phyloP scores from a whole-genome alignment of 2,329 filamentous ascomycete species.

The Scedosporium apiospermum region DNA sequence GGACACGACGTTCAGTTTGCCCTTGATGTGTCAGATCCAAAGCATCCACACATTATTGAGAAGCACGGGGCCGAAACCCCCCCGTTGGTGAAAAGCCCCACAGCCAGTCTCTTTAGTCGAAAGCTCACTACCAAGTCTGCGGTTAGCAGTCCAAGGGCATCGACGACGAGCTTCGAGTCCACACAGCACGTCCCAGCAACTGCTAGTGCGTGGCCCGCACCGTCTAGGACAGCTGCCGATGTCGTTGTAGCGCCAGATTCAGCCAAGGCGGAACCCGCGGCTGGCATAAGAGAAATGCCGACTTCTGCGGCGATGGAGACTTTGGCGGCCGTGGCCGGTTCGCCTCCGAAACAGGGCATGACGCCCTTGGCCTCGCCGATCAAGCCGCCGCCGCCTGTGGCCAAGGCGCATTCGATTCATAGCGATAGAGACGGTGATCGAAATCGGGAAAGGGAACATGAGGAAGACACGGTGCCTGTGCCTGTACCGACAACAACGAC shows the following conservation, averaged over 20 bases:
- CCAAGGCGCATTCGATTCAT: not conserved
- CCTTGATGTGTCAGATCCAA: slow-evolving; percentile 4
- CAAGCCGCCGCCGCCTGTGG: not conserved
- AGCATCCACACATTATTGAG: slow-evolving; percentile 28
- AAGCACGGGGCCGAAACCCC: slow-evolving; percentile 44
- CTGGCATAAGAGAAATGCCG: not conserved
- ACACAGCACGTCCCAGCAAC: not conserved
- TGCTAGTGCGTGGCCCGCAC: not conserved
- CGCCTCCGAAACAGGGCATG: not conserved
- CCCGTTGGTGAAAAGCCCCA: slow-evolving; percentile 24
- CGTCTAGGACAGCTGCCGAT: not conserved
- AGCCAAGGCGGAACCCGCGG: not conserved
- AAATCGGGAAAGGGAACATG: not conserved
- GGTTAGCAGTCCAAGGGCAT: not conserved
- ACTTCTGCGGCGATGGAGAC: not conserved
- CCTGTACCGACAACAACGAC: not conserved
- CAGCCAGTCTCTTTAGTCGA: slow-evolving; percentile 39
- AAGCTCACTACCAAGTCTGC: slow-evolving; percentile 28
- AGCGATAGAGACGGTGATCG: not conserved
- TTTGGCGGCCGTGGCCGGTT: not conserved
- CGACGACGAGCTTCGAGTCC: not conserved
- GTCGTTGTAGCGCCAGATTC: not conserved
- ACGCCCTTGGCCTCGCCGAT: not conserved
- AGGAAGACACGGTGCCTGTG: not conserved
- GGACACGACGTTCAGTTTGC: slow-evolving; percentile 37